These are phyloP conservation scores for Scedosporium apiospermum DNA, from an alignment of 2,329 filamentous ascomycete genomes.

Conservation along the genomic window DNA sequence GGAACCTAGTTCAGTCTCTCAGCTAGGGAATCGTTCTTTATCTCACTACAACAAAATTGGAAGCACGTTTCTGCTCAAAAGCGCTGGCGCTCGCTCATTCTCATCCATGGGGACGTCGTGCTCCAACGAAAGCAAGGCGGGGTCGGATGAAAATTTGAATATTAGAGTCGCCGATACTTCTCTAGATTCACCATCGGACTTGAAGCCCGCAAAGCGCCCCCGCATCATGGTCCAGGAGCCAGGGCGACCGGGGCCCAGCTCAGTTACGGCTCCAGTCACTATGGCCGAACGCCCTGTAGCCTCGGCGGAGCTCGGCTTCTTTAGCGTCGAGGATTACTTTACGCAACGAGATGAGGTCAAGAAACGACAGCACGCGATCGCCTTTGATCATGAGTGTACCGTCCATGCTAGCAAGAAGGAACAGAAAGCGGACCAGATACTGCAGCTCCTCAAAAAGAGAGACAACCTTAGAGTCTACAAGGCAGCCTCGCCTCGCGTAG, in stretches of 20 bases:
- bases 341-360: slow-evolving; percentile 19
- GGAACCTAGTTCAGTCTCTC: no score
- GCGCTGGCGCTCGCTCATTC: neutral
- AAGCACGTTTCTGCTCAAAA: neutral
- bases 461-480: slow-evolving; percentile 29
- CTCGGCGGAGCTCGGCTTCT: neutral
- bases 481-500: slow-evolving; percentile 19
- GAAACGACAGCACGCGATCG: slow-evolving; percentile 23
- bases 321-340: slow-evolving; percentile 19
- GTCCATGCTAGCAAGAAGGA: slow-evolving; percentile 23
- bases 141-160: neutral
- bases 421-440: slow-evolving; percentile 25
- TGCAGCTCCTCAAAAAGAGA: slow-evolving; percentile 24
- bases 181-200: neutral
- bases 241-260: neutral
- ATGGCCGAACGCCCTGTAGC: neutral
- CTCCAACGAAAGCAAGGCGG: neutral
- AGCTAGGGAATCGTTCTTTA: no score
- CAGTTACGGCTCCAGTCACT: neutral
- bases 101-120: neutral
- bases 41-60: no score
- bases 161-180: neutral
- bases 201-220: neutral
- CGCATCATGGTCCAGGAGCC: neutral
- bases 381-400: slow-evolving; percentile 30